Evolutionary conservation across 2,329 filamentous ascomycete species (phyloP).

Genomic region (Diaporthe citri): DNA sequence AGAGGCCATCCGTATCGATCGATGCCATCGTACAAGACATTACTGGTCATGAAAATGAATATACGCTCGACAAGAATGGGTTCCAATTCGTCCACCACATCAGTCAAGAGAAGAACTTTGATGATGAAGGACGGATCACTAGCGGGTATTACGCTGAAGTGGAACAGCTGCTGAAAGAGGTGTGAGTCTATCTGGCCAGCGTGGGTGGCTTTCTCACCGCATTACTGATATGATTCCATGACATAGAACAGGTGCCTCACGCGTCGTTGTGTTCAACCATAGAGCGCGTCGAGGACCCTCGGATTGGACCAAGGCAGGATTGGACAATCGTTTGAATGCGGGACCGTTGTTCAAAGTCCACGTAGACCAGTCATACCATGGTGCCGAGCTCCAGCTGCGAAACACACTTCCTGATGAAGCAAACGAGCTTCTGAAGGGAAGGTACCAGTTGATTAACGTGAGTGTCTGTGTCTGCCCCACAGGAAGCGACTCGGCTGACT

Average conservation of each 20-base stretch:
- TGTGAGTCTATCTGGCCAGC: conserved; percentile 40
- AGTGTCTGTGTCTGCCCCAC: neutral
- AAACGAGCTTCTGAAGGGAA: conserved; percentile 45
- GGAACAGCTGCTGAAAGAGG: conserved; percentile 59
- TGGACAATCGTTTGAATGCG: conserved; percentile 71
- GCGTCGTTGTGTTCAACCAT: conserved; percentile 32
- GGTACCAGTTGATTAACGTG: conserved; percentile 57
- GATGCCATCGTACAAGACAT: conserved; percentile 66
- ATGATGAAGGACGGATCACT: conserved; percentile 64
- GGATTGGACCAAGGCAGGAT: conserved; percentile 75
- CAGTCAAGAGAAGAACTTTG: conserved; percentile 64
- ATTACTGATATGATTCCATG: conserved; percentile 73
- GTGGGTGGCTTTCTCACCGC: conserved; percentile 53
- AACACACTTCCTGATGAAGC: conserved; percentile 43
- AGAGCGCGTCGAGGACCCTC: conserved; percentile 67
- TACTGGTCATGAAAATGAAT: conserved; percentile 75
- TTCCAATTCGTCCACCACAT: conserved; percentile 69
- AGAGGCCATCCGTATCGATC: conserved; percentile 74
- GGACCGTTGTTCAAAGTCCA: conserved; percentile 62
- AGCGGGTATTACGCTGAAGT: conserved; percentile 73
- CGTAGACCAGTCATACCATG: conserved; percentile 55
- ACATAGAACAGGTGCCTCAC: conserved; percentile 31
- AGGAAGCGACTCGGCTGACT: neutral
- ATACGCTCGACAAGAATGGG: conserved; percentile 63
- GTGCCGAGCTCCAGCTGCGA: conserved; percentile 44